These are phyloP conservation scores for Exophiala sp. DNA, from an alignment of 2,329 filamentous ascomycete species.

Conservation along the genomic window DNA sequence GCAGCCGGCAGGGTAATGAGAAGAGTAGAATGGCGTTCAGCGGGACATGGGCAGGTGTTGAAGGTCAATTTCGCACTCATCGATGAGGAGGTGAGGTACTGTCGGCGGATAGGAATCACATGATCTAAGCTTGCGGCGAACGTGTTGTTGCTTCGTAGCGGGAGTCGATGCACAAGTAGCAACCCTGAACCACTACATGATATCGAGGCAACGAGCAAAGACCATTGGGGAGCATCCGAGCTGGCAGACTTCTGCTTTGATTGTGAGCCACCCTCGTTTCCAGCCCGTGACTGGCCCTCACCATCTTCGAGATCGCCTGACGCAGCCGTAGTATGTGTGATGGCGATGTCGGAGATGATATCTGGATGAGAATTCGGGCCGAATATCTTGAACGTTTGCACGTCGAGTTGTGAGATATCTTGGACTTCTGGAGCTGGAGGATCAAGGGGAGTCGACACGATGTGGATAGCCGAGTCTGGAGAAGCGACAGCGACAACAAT, in stretches of 20 bases:
- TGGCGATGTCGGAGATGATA: constrained; percentile 46
- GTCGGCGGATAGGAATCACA: constrained; percentile 42
- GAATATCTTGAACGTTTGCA: constrained; percentile 46
- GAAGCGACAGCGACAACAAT: constrained; percentile 53
- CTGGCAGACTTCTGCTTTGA: constrained; percentile 19
- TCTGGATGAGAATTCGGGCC: constrained; percentile 46
- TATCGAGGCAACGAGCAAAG: constrained; percentile 43
- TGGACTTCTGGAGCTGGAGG: constrained; percentile 45
- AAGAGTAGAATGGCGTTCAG: constrained; percentile 49
- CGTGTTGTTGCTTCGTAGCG: constrained; percentile 31
- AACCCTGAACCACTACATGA: constrained; percentile 42
- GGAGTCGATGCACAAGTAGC: constrained; percentile 42
- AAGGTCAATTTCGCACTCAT: constrained; percentile 45
- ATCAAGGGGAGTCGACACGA: constrained; percentile 50
- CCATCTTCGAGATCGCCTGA: constrained; percentile 30
- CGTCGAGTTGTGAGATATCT: constrained; percentile 35
- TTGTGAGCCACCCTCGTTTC: constrained; percentile 31
- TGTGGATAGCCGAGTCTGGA: constrained; percentile 50
- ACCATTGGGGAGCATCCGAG: constrained; percentile 34
- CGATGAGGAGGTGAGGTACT: constrained; percentile 46
- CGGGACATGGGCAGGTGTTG: constrained; percentile 49
- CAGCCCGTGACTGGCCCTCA: constrained; percentile 31
- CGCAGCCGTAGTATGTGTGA: constrained; percentile 46
- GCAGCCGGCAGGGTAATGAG: constrained; percentile 48
- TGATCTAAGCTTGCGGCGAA: constrained; percentile 34